Evolutionary conservation across 2,329 filamentous ascomycete genomes (phyloP), one percentile per base, ranked within the genome.

Genomic region (Dothiorella sarmentorum): DNA sequence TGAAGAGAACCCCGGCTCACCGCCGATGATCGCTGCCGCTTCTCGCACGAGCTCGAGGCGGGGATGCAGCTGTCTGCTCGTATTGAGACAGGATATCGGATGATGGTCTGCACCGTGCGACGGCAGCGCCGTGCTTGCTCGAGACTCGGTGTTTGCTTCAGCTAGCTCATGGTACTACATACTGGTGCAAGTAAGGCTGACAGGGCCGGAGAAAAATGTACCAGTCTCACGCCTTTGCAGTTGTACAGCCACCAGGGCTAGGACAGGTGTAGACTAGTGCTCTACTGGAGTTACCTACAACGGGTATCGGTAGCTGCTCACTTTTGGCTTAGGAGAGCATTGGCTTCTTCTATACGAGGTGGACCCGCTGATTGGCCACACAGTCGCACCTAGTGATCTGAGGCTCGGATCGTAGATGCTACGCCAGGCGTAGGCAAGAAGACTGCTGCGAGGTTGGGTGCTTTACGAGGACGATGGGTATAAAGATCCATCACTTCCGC

Each of bases 381-480:
- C 20, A 15, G 47, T n/a, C 33, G 22, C 31, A 38, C 22, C 47
- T 37, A 31, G 47, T 52, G 47, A 52, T 52, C 47, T 52, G 47
- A 52, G 49, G 49, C 49, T 53, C 49, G 49, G n/a, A 53, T 53
- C 33, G 20, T 31, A 22, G 49, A 40, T 53, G 35, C 33, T 40
- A 40, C 49, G 10, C 29, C 43, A 26, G 2, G 15, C n/a, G 43
- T 26, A 9, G 26, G 47, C 3, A 29, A 7, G 2, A 38, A 29
- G n/a, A 5, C 3, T 27, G 35, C 33, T 38, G 31, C 7, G 37
- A 38, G 20, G 33, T 24, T 29, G 47, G 49, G 35, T 40, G 15
- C 24, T 52, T 53, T 53, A 53, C 49, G 49, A 53, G 49, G 15
- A 17, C 20, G 24, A 43, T 4, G 38, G 29, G 17, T 56, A 56